Percentiles rank a stretch among this genome's conserved stretches.
phyloP scores from a whole-genome alignment of 805 yeast genomes.

The Kluyveromyces siamensis region DNA sequence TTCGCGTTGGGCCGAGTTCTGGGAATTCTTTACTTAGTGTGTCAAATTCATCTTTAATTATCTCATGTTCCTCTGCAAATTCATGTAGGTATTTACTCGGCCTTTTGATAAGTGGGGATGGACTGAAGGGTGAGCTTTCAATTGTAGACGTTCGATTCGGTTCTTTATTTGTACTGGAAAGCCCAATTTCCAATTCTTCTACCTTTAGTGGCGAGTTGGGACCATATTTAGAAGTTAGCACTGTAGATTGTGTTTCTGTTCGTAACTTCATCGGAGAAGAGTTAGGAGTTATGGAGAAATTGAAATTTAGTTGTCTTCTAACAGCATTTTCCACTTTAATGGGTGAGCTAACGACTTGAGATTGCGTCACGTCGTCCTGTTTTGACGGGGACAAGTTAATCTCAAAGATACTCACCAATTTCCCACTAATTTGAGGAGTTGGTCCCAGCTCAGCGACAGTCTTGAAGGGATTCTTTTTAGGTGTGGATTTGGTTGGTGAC shows the following conservation, averaged over 20 bases:
- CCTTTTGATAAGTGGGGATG: constrained; percentile 25
- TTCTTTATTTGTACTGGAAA: constrained; percentile 11
- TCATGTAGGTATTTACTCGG: constrained; percentile 19
- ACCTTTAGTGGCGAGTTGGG: constrained; percentile 24
- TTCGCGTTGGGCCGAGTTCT: constrained; percentile 1
- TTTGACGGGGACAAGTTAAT: constrained; percentile 27
- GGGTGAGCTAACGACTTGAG: background rate
- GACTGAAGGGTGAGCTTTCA: constrained; percentile 11
- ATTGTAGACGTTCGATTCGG: constrained; percentile 1
- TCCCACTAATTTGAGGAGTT: constrained; percentile 78
- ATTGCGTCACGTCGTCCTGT: background rate
- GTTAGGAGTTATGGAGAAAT: constrained; percentile 12
- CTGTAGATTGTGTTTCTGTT: constrained; percentile 2
- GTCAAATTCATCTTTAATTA: constrained; percentile 16
- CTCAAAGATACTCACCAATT: constrained; percentile 67
- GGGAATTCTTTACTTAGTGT: constrained; percentile 11
- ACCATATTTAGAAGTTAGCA: constrained; percentile 12
- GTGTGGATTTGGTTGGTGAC: constrained; percentile 15
- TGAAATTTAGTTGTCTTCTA: constrained; percentile 14
- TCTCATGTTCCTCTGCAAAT: constrained; percentile 25
- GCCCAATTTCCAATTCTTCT: constrained; percentile 29
- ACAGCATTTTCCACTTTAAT: constrained; percentile 7
- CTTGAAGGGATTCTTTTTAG: constrained; percentile 5
- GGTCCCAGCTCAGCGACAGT: constrained; percentile 54
- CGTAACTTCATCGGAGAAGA: constrained; percentile 13